Evolutionary conservation across 1,139 yeast genomes (phyloP).

Genomic region (Ashbya aceris): DNA sequence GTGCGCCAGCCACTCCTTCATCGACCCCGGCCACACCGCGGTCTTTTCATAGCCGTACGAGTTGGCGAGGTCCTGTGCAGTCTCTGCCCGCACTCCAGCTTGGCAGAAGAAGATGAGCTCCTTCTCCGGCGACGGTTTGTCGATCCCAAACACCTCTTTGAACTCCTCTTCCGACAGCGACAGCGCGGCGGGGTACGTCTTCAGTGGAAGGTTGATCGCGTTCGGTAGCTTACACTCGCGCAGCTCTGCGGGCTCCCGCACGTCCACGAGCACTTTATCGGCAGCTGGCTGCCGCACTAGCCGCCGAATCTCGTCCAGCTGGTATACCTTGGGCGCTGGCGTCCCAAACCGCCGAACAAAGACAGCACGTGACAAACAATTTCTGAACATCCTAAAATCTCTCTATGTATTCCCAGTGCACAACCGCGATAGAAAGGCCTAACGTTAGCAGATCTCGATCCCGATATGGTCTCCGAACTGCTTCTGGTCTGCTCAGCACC

Average conservation of each 20-base stretch:
- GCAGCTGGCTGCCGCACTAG: slow-evolving; percentile 37
- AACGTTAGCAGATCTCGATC: background rate
- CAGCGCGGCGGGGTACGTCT: slow-evolving; percentile 90
- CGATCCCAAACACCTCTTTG: slow-evolving; percentile 67
- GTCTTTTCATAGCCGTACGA: slow-evolving; percentile 79
- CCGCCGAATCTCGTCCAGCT: slow-evolving; percentile 47
- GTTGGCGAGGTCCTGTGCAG: slow-evolving; percentile 85
- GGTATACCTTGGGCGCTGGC: slow-evolving; percentile 35
- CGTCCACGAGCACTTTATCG: slow-evolving; percentile 63
- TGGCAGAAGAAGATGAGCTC: slow-evolving; percentile 85
- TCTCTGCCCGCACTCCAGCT: slow-evolving; percentile 85
- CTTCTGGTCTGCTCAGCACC: background rate
- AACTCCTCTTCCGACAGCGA: slow-evolving; percentile 74
- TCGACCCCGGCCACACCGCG: slow-evolving; percentile 75
- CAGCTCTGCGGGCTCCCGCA: slow-evolving; percentile 82
- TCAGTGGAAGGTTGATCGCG: slow-evolving; percentile 81
- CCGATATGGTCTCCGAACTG: background rate
- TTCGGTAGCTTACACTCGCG: slow-evolving; percentile 64
- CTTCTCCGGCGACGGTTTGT: slow-evolving; percentile 64
- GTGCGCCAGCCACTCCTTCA: slow-evolving; percentile 70
- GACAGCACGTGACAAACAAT: slow-evolving; percentile 1
- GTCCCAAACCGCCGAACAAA: slow-evolving; percentile 31
- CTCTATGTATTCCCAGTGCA: too few species aligned
- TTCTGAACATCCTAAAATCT: slow-evolving; percentile 9
- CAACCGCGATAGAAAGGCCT: too few species aligned